Conservation (phyloP, 2,329 filamentous ascomycete species). For the Trichoderma simmonsii region DNA sequence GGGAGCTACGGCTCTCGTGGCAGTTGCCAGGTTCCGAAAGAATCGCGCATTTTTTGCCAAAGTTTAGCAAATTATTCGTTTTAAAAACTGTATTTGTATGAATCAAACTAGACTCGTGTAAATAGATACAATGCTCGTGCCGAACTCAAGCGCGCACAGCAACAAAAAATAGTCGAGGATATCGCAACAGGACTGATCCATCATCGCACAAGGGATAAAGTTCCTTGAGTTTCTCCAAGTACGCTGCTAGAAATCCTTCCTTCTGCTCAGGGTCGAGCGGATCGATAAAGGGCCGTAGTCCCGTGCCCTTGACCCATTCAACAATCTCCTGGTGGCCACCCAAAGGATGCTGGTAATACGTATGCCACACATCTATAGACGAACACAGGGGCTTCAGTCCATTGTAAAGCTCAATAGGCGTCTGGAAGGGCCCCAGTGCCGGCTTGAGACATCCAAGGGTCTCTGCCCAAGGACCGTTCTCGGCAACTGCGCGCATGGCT, state of each 20-base stretch:
- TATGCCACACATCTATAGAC: conserved; percentile 52
- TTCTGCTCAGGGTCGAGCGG: conserved; percentile 40
- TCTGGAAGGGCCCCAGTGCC: conserved; percentile 47
- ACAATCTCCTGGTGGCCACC: conserved; percentile 48
- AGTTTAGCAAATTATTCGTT: background rate
- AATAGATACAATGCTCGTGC: background rate
- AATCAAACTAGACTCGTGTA: background rate
- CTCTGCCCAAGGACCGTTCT: conserved; percentile 37
- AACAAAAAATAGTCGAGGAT: conserved; percentile 56
- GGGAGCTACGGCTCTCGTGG: conserved; percentile 40
- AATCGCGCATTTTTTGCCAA: conserved; percentile 34
- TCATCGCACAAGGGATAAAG: conserved; percentile 45
- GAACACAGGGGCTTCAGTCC: conserved; percentile 41
- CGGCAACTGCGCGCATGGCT: conserved; percentile 46
- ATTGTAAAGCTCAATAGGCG: conserved; percentile 47
- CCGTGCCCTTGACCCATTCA: conserved; percentile 59
- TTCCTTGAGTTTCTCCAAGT: conserved; percentile 42
- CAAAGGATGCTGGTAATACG: conserved; percentile 51
- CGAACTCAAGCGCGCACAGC: conserved; percentile 27
- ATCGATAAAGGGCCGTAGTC: conserved; percentile 53
- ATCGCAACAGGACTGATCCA: conserved; percentile 53
- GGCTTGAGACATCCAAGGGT: conserved; percentile 30
- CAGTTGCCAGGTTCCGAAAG: conserved; percentile 41
- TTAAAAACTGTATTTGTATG: background rate
- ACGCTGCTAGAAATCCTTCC: conserved; percentile 44